phyloP scores from a whole-genome alignment of 2,329 filamentous ascomycete species.

The Hypoxylon sp. region DNA sequence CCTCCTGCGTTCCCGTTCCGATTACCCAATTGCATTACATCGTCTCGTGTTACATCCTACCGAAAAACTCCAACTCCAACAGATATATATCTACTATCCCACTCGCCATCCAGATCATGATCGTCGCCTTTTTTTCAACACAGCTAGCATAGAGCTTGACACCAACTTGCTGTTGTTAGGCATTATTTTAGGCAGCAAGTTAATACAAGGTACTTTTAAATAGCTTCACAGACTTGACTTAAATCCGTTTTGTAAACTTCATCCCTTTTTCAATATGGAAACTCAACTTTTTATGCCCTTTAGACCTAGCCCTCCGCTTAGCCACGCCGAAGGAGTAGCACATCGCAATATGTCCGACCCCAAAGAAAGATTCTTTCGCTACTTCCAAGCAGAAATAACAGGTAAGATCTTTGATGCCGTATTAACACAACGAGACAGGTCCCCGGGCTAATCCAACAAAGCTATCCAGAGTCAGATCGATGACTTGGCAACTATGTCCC shows the following conservation, averaged over 20 bases:
- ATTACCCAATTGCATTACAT: conserved; percentile 13
- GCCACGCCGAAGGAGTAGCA: conserved; percentile 44
- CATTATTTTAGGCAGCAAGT: conserved; percentile 30
- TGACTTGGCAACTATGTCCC: conserved; percentile 73
- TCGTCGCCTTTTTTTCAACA: neutral
- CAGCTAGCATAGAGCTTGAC: neutral
- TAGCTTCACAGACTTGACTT: neutral
- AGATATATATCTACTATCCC: conserved; percentile 17
- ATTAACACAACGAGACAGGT: neutral
- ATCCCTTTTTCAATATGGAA: conserved; percentile 33
- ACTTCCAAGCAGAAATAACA: conserved; percentile 82
- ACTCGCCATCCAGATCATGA: neutral
- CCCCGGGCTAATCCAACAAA: conserved; percentile 55
- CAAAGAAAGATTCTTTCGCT: conserved; percentile 87
- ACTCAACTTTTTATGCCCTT: conserved; percentile 50
- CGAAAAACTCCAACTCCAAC: neutral
- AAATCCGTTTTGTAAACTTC: conserved; percentile 8
- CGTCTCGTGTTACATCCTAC: neutral
- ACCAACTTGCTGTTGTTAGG: conserved; percentile 16
- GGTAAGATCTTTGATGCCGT: conserved; percentile 63
- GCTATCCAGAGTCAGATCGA: conserved; percentile 83
- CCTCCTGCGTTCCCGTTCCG: conserved; percentile 3
- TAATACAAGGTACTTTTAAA: conserved; percentile 31
- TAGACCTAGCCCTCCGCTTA: conserved; percentile 38
- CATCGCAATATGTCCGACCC: conserved; percentile 61